Conservation (phyloP, 1,139 yeast species). For the Pichia terricola region DNA sequence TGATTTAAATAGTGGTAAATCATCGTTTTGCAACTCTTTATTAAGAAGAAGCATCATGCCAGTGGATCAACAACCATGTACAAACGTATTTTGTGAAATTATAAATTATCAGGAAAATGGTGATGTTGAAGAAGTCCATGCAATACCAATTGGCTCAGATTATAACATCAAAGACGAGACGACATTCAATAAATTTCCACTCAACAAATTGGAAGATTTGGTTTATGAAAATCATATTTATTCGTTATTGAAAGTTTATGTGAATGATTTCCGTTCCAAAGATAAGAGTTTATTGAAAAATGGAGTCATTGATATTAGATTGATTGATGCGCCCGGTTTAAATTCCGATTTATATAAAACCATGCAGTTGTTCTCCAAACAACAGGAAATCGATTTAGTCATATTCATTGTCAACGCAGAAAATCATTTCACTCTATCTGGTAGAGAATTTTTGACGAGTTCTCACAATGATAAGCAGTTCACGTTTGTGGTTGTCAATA, state of each 20-base stretch:
- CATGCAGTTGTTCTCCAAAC: conserved; percentile 89
- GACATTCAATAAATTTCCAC: conserved; percentile 48
- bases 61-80: conserved; percentile 96
- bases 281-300: conserved; percentile 71
- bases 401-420: conserved; percentile 96
- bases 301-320: conserved; percentile 84
- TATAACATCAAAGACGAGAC: conserved; percentile 56
- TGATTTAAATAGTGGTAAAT: conserved; percentile 93
- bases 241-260: conserved; percentile 68
- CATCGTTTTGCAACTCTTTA: conserved; percentile 89
- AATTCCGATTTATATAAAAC: conserved; percentile 92
- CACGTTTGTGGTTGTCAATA: conserved; percentile 88
- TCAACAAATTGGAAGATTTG: conserved; percentile 53
- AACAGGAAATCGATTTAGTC: conserved; percentile 93
- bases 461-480: conserved; percentile 90
- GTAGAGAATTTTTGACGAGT: conserved; percentile 83
- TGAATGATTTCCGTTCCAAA: conserved; percentile 62
- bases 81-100: conserved; percentile 93
- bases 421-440: conserved; percentile 89
- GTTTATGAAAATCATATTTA: conserved; percentile 71
- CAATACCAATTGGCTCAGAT: conserved; percentile 54
- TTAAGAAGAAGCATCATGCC: conserved; percentile 73
- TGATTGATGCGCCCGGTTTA: conserved; percentile 96
- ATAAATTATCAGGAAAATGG: conserved; percentile 72
- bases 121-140: conserved; percentile 85